Base-by-base conservation (phyloP, 176 grass and related monocot species). In the Echinochloa phyllopogon region DNA sequence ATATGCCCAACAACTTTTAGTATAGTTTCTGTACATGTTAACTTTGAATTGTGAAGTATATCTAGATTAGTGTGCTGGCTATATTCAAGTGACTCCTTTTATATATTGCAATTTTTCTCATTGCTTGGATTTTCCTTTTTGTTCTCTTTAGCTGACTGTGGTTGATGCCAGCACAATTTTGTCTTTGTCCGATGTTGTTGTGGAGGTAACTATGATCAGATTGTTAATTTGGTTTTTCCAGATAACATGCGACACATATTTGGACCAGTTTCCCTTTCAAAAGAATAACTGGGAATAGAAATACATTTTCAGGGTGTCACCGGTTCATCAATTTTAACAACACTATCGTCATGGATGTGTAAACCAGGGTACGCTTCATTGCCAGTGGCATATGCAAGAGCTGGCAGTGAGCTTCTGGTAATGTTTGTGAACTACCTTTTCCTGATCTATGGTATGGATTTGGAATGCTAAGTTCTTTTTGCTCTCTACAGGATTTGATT, bases 371-470 rank as follows among this genome's bases (percentile, higher is more conserved):
- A 90, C 65, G 83, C 85, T 81, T 92, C 96, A 0, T 90, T 98
- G 62, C 93, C 93, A 4, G 62, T 82, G 48, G 36, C 67, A 42
- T 98, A 98, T 87, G 85, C 80, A 36, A 95, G 92, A 87, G 96
- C 96, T 81, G 96, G 96, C 36, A 80, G 73, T 83, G 69, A 84
- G 65, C 89, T 98, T 66, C 66, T 94, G 96, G 96, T 98, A 94
- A 84, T 65, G 29, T 24, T 58, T 82, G 62, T 27, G 1, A 78
- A 59, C 25, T 69, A 52, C 56, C 39, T 15, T 10, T 27, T 9
- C 77, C 73, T 82, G 45, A 18, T 49, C 77, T 69, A 51, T 40
- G 65, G 38, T 64, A 24, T 57, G 58, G 65, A 72, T 62, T 57
- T 41, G 16, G 33, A 78, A 42, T 39, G 5, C 12, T 56, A 82